Conservation (phyloP, 2,329 filamentous ascomycete species). For the Akanthomyces uredinophilus region DNA sequence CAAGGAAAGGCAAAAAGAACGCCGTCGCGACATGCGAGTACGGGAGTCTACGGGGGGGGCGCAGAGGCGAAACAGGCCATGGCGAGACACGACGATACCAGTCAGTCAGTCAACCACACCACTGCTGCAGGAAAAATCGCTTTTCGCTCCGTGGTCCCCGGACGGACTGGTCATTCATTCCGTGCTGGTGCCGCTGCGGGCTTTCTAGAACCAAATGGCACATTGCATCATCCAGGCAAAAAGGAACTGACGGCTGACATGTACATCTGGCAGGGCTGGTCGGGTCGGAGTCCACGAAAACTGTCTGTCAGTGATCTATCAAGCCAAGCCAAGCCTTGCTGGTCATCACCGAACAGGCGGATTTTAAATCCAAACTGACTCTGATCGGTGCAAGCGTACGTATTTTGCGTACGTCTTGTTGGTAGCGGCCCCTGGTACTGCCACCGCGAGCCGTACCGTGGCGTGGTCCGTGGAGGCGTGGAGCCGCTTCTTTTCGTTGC, state of each 20-base stretch:
- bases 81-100: conserved; percentile 8
- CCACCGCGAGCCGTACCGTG: conserved; percentile 11
- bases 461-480: conserved; percentile 7
- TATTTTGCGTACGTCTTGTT: background rate
- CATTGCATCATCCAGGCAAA: conserved; percentile 7
- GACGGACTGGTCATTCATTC: conserved; percentile 11
- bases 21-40: background rate
- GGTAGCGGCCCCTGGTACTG: background rate
- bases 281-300: no score
- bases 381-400: background rate
- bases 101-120: background rate
- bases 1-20: background rate
- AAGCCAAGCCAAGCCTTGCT: background rate
- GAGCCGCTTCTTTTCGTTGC: conserved; percentile 4
- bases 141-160: conserved; percentile 5
- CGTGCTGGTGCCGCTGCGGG: background rate
- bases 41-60: background rate
- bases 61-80: conserved; percentile 7
- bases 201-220: conserved; percentile 9
- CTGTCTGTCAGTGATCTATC: background rate
- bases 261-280: background rate
- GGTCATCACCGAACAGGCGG: background rate
- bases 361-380: background rate
- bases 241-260: background rate
- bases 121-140: background rate